Conservation (phyloP, 768 basidiomycete species). For the Omphalotus guepiniiformis region DNA sequence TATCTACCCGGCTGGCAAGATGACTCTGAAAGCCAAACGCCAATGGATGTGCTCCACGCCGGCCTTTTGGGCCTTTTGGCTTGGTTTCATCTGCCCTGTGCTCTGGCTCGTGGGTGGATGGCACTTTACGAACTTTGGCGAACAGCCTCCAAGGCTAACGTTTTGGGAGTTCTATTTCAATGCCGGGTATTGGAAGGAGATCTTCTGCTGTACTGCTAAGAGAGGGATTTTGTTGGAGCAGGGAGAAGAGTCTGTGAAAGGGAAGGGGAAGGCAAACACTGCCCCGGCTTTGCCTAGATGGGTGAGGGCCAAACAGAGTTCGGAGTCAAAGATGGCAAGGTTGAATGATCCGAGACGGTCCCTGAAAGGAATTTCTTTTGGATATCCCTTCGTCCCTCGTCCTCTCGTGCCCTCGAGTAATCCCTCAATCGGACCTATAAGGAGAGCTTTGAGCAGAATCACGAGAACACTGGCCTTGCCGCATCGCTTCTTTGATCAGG, state of each 20-base stretch:
- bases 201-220: constrained; percentile 23
- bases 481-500: constrained; percentile 38
- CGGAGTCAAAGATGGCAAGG: constrained; percentile 38
- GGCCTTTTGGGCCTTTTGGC: constrained; percentile 65
- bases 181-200: constrained; percentile 33
- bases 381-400: constrained; percentile 59
- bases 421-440: constrained; percentile 11
- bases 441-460: constrained; percentile 15
- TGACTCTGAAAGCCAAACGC: constrained; percentile 29
- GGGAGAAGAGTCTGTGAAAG: constrained; percentile 16
- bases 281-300: constrained; percentile 36
- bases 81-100: constrained; percentile 68
- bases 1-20: constrained; percentile 29
- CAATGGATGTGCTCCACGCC: constrained; percentile 32
- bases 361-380: constrained; percentile 43
- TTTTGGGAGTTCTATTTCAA: constrained; percentile 46
- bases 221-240: constrained; percentile 8
- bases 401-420: constrained; percentile 26
- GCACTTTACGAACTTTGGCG: constrained; percentile 50
- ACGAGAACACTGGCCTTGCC: constrained; percentile 38
- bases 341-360: constrained; percentile 41
- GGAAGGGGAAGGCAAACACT: constrained; percentile 22
- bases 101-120: constrained; percentile 78
- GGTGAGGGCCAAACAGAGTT: constrained; percentile 40
- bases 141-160: constrained; percentile 38